Percentiles rank a stretch among this genome's conserved stretches.
Conservation (phyloP, 441 rosid genomes). For the Populus hybrid region DNA sequence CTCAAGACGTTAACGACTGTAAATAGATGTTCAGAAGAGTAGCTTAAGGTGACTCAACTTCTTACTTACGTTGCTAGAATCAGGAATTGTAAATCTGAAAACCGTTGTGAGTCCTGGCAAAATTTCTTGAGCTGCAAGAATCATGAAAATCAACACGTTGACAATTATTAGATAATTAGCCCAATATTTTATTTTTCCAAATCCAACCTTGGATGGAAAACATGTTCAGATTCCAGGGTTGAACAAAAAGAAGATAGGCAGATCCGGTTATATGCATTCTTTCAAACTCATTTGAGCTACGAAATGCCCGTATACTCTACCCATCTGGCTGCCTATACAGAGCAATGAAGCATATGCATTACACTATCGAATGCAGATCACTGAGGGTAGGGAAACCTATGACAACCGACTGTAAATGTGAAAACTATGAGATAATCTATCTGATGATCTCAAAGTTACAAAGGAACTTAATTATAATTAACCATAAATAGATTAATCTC, state of each 20-base stretch:
- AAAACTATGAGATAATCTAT: neutral
- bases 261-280: neutral
- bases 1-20: neutral
- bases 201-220: neutral
- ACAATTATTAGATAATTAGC: neutral
- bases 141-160: neutral
- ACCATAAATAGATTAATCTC: neutral
- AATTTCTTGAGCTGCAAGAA: constrained; percentile 40
- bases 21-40: neutral
- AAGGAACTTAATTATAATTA: neutral
- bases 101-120: constrained; percentile 43
- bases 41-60: neutral
- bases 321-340: neutral
- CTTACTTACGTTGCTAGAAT: constrained; percentile 38
- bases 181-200: neutral
- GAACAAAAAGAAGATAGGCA: neutral
- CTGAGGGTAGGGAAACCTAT: neutral
- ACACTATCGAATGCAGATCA: neutral
- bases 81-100: constrained; percentile 41
- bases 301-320: neutral
- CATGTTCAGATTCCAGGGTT: neutral
- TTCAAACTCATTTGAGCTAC: neutral
- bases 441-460: neutral
- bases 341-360: neutral
- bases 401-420: neutral